These are phyloP conservation scores for Theobroma grandiflorum DNA, from an alignment of 441 rosid species.

Conservation along the genomic window DNA sequence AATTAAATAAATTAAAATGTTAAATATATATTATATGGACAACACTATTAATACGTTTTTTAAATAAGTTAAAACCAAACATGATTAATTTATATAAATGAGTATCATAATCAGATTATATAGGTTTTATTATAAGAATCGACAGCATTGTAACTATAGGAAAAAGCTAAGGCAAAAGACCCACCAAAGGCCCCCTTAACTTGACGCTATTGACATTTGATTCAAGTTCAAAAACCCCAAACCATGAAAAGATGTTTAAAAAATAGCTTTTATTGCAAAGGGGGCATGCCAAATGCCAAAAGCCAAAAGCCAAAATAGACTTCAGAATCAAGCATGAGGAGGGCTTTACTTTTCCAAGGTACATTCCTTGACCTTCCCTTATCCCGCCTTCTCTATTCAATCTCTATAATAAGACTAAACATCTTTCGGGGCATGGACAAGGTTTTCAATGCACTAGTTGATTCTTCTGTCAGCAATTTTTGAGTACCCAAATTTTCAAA, in stretches of 20 bases:
- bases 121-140: too few relatives aligned
- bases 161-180: background rate
- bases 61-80: too few relatives aligned
- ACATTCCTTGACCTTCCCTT: background rate
- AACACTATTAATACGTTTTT: too few relatives aligned
- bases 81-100: too few relatives aligned
- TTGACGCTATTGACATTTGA: background rate
- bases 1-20: too few relatives aligned
- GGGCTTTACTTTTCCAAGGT: background rate
- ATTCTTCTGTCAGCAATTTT: background rate
- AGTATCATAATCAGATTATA: too few relatives aligned
- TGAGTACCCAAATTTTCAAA: background rate
- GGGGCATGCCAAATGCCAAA: background rate
- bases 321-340: background rate
- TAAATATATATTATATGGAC: too few relatives aligned
- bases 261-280: too few relatives aligned
- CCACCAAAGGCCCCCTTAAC: background rate
- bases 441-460: background rate
- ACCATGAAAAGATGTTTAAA: too few relatives aligned
- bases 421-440: background rate
- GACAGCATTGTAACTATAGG: too few relatives aligned
- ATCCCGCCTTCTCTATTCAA: conserved; percentile 12
- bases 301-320: background rate
- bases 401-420: background rate
- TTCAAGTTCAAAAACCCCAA: background rate